phyloP scores from a whole-genome alignment of 116 monocot species.

The Posidonia oceanica region DNA sequence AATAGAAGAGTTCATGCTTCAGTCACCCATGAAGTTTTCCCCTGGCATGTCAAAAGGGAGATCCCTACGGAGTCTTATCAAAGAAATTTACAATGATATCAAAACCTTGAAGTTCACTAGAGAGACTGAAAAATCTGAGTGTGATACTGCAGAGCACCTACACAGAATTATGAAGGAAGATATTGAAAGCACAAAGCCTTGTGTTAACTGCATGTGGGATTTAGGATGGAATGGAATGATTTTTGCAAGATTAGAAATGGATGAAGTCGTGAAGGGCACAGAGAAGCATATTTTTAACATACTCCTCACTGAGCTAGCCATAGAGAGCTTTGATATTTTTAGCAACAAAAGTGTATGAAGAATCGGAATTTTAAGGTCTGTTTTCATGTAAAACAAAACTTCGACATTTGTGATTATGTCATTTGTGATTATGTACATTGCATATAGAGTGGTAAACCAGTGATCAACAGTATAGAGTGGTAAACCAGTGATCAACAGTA shows the following conservation, averaged over 20 bases:
- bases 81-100: constrained; percentile 48
- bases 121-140: constrained; percentile 6
- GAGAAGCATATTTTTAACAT: constrained; percentile 43
- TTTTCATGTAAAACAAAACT: too few relatives aligned
- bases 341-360: too few relatives aligned
- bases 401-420: too few relatives aligned
- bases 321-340: constrained; percentile 10
- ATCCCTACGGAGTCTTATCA: constrained; percentile 36
- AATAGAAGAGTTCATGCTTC: constrained; percentile 23
- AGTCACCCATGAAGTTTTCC: neutral
- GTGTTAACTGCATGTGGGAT: constrained; percentile 69
- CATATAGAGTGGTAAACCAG: too few relatives aligned
- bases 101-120: constrained; percentile 21
- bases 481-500: too few relatives aligned
- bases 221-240: constrained; percentile 38
- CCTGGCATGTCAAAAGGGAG: constrained; percentile 6
- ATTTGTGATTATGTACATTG: too few relatives aligned
- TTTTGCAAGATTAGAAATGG: constrained; percentile 22
- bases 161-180: constrained; percentile 43
- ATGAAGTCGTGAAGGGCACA: constrained; percentile 36
- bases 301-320: constrained; percentile 42
- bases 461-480: too few relatives aligned
- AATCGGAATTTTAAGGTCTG: too few relatives aligned
- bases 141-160: constrained; percentile 23
- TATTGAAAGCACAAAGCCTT: constrained; percentile 31